Conservation (phyloP, 495 filamentous ascomycete species). For the Evansstolkia leycettana region DNA sequence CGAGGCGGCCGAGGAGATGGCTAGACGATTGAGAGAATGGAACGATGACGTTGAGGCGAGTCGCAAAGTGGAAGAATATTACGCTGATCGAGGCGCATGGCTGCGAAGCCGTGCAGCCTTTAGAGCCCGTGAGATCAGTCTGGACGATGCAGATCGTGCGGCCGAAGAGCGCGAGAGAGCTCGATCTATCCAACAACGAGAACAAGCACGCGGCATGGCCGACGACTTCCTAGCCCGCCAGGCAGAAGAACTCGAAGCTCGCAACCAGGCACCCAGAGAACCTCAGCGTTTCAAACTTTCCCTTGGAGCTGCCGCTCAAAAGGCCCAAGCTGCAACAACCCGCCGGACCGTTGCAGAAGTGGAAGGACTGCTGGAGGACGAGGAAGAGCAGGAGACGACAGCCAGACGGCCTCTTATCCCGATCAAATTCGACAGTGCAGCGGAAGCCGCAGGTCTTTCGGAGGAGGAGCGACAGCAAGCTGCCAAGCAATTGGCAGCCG, state of each 20-base stretch:
- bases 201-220: conserved; percentile 73
- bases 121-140: conserved; percentile 54
- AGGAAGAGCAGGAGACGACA: conserved; percentile 64
- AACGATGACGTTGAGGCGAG: conserved; percentile 73
- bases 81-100: conserved; percentile 74
- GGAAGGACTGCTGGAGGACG: conserved; percentile 86
- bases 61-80: conserved; percentile 69
- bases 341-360: conserved; percentile 84
- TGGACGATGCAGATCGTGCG: conserved; percentile 71
- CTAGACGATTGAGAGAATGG: conserved; percentile 66
- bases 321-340: conserved; percentile 57
- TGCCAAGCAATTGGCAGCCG: conserved; percentile 65
- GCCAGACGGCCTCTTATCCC: conserved; percentile 75
- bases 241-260: conserved; percentile 65
- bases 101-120: conserved; percentile 66
- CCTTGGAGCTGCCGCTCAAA: conserved; percentile 77
- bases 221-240: conserved; percentile 88
- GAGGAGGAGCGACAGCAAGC: conserved; percentile 77
- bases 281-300: conserved; percentile 89
- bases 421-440: conserved; percentile 78
- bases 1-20: conserved; percentile 56
- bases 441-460: conserved; percentile 53
- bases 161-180: conserved; percentile 65
- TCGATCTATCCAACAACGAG: conserved; percentile 55
- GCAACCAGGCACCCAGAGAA: conserved; percentile 46